phyloP scores from a whole-genome alignment of 2,329 filamentous ascomycete species.

The Exophiala sp. region DNA sequence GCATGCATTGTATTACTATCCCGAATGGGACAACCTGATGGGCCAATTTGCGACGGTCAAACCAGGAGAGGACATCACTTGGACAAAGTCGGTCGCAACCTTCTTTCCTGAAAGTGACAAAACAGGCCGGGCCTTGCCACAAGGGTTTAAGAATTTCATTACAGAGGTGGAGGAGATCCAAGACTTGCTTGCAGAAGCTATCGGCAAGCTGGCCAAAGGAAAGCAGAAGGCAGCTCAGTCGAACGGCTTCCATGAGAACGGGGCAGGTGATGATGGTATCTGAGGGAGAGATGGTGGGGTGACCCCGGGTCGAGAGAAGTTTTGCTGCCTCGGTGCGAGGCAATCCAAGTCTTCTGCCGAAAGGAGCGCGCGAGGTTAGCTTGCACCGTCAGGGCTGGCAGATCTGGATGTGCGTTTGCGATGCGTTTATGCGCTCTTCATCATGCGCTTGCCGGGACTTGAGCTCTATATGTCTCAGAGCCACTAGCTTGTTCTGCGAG shows the following conservation, averaged over 20 bases:
- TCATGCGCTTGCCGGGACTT: slow-evolving; percentile 27
- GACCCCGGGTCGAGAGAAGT: too few relatives aligned
- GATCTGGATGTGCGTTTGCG: neutral
- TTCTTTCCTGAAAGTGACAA: slow-evolving; percentile 35
- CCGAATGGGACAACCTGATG: slow-evolving; percentile 41
- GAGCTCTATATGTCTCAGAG: slow-evolving; percentile 2
- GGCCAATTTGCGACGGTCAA: slow-evolving; percentile 36
- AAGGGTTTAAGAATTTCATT: slow-evolving; percentile 38
- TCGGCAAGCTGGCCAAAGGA: slow-evolving; percentile 10
- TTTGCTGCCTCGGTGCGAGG: too few relatives aligned
- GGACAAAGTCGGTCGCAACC: slow-evolving; percentile 32
- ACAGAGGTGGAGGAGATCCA: slow-evolving; percentile 35
- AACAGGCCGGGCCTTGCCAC: slow-evolving; percentile 18
- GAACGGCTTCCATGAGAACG: neutral
- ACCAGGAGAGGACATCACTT: slow-evolving; percentile 35
- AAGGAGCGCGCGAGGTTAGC: too few relatives aligned
- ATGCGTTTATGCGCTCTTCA: slow-evolving; percentile 17
- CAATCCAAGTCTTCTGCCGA: too few relatives aligned
- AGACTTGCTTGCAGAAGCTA: slow-evolving; percentile 32
- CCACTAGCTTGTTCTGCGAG: slow-evolving; percentile 39
- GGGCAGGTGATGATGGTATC: neutral
- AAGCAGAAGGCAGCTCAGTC: neutral
- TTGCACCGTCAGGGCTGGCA: too few relatives aligned
- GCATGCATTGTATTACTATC: slow-evolving; percentile 31
- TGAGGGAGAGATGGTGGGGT: neutral